Evolutionary conservation across 306 rosid genomes (phyloP).

Genomic region (Urtica urens): DNA sequence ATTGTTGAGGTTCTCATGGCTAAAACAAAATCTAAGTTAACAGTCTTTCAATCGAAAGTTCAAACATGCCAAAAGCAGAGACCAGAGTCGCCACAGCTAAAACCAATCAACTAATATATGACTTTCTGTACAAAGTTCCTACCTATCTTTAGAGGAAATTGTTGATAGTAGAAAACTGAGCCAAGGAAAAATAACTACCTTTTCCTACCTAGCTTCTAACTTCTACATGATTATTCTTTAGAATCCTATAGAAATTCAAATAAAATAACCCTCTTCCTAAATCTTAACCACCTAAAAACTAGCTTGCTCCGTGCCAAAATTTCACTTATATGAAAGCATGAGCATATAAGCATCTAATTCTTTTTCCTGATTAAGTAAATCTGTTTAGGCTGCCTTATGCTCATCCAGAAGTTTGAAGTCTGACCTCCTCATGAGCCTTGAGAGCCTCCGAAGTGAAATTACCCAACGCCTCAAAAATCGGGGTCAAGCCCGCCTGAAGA

Average conservation of each 20-base stretch:
- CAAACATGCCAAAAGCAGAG: conserved; percentile 29
- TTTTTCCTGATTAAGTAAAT: not conserved
- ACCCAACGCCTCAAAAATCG: conserved; percentile 77
- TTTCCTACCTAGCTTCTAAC: not conserved
- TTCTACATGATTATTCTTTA: not conserved
- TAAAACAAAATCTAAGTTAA: too few relatives aligned
- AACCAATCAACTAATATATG: conserved; percentile 52
- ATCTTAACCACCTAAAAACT: not conserved
- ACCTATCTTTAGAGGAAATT: conserved; percentile 16
- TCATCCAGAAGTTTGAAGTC: conserved; percentile 33
- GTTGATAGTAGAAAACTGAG: conserved; percentile 25
- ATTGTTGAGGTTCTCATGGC: not conserved
- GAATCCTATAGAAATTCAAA: conserved; percentile 7
- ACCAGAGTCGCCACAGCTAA: conserved; percentile 27
- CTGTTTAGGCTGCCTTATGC: conserved; percentile 1
- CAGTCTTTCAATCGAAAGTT: conserved; percentile 27
- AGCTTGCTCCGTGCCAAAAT: conserved; percentile 25
- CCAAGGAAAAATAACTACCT: conserved; percentile 6
- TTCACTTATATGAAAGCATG: conserved; percentile 2
- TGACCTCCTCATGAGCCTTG: conserved; percentile 77
- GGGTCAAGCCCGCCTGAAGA: conserved; percentile 70
- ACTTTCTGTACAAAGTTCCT: conserved; percentile 48
- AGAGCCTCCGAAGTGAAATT: conserved; percentile 70
- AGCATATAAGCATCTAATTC: too few relatives aligned
- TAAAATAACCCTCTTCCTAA: conserved; percentile 7